Conservation (phyloP, 371 early-diverging fungal species). For the Syncephalis fuscata region DNA sequence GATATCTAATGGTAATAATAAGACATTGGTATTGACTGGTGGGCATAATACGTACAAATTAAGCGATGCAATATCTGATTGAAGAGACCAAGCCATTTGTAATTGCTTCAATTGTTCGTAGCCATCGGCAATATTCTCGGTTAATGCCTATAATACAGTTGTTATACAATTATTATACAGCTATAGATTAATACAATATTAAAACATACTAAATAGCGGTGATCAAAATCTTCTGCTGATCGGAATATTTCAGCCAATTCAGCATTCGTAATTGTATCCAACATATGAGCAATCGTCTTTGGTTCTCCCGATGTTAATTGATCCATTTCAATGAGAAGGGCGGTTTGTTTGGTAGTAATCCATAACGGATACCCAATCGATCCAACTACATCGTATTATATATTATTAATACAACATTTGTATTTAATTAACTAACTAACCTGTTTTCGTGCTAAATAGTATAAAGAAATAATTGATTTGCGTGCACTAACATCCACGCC, state of each 20-base stretch:
- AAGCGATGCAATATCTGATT: conserved; percentile 57
- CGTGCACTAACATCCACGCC: conserved; percentile 19
- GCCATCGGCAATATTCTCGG: conserved; percentile 44
- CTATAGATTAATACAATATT: not conserved
- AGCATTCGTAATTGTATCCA: conserved; percentile 8
- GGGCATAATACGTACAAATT: conserved; percentile 39
- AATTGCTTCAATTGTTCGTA: conserved; percentile 44
- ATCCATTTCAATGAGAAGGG: conserved; percentile 34
- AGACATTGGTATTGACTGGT: not conserved
- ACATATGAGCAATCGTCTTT: conserved; percentile 4
- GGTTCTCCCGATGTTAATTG: conserved; percentile 7
- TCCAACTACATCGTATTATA: conserved; percentile 29
- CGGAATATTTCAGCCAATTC: conserved; percentile 40
- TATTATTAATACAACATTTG: not conserved
- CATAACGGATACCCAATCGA: conserved; percentile 41
- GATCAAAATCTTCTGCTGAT: conserved; percentile 47
- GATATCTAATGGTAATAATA: conserved; percentile 20
- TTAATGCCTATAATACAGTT: conserved; percentile 21
- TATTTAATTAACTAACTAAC: conserved; percentile 25
- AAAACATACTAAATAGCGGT: conserved; percentile 44
- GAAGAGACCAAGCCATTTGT: conserved; percentile 39
- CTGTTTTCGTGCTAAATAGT: conserved; percentile 52
- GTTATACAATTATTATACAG: not conserved
- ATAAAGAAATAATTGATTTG: conserved; percentile 45
- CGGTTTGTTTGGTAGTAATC: conserved; percentile 25